These are phyloP conservation scores for Yarrowia keelungensis DNA, from an alignment of 805 yeast genomes.

Conservation along the genomic window DNA sequence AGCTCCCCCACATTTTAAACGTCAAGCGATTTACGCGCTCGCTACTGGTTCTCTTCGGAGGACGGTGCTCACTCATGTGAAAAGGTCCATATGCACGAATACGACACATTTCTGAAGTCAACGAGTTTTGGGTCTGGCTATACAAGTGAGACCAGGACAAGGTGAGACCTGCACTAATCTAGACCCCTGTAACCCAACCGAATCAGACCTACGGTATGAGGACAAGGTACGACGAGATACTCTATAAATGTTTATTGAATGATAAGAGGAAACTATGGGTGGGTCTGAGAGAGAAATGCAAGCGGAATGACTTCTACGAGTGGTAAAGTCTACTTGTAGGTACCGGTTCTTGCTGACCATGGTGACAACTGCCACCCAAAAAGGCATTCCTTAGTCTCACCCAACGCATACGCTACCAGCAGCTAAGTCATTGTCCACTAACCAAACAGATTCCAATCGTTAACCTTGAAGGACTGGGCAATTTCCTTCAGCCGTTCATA, in stretches of 20 bases:
- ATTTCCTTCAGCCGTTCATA: conserved; percentile 26
- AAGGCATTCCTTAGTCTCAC: no score
- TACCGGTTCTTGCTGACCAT: no score
- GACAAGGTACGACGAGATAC: neutral
- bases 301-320: no score
- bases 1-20: conserved; percentile 20
- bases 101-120: neutral
- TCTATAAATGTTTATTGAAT: neutral
- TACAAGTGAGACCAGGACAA: conserved; percentile 5
- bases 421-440: neutral
- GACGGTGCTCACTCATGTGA: conserved; percentile 14
- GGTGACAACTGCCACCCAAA: no score
- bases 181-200: conserved; percentile 13
- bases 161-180: conserved; percentile 16
- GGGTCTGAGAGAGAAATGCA: no score
- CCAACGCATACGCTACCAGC: no score
- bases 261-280: no score
- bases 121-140: neutral
- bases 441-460: conserved; percentile 31
- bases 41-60: neutral
- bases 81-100: conserved; percentile 21
- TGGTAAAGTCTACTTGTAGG: no score
- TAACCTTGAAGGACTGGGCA: conserved; percentile 36
- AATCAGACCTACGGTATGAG: neutral
- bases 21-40: neutral